Base-by-base conservation (phyloP, 2,329 filamentous ascomycete species). In the Fusarium pilosicola region DNA sequence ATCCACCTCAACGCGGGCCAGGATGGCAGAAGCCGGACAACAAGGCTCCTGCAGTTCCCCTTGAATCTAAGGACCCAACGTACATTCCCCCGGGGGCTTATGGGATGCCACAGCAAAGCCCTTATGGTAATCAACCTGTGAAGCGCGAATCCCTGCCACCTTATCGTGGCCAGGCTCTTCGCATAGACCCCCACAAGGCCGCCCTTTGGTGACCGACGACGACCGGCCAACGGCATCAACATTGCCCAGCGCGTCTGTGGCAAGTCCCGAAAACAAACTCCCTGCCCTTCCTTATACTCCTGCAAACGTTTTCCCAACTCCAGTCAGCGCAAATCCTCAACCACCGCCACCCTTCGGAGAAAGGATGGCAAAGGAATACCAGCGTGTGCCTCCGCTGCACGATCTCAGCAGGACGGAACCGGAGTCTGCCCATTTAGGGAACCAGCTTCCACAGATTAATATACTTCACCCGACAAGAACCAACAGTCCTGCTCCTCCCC, bases 1-100 rank as follows among this genome's bases (percentile, higher is more conserved):
- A 99, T 83, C 93, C 93, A 79, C 93, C 93, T 62, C 91, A 93
- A 76, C 90, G 94, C 77, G 91, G 91, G 46, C 87, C 90, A 30
- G 80, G 82, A 58, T 96, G 93, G 91, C 90, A 92, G 73, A 97
- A 96, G 83, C 90, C 92, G 38, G 91, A 93, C 69, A 91, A 84
- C 79, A 91, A 93, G 75, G 89, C 91, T 76, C 84, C 87, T 57
- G 89, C 91, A 56, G 88, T 95, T 74, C 93, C 92, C 68, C 88
- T 97, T 56, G 94, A 97, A 83, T 95, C 94, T 26, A 97, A 97
- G 83, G 94, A 95, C 74, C 88, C 89, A 1, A 88, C 83, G 65
- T 92, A 91, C 75, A 84, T 90, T 7, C 88, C 88, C 36, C 87
- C 88, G 24, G 88, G 89, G 57, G 89, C 90, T 13, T 92, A 91